Evolutionary conservation across 2,329 filamentous ascomycete species (phyloP), one percentile per base, ranked within the genome.

Genomic region (Aureobasidium leucospermi): DNA sequence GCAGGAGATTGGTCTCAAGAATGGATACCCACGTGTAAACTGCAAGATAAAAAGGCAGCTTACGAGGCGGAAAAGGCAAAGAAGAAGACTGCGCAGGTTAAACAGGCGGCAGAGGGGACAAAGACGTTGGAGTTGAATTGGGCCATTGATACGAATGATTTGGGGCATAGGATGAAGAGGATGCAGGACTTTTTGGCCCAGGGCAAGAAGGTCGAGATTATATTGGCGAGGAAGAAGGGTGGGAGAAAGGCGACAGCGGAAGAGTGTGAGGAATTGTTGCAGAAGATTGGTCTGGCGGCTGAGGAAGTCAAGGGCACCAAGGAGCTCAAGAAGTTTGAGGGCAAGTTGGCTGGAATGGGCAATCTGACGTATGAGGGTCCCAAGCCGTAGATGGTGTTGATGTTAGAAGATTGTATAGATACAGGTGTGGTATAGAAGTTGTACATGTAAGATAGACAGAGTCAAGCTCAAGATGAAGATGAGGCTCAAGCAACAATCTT

Each of bases 121-220:
- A 96, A 96, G 76, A 86, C 87, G 69, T 73, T 96, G n/a, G 92
- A 96, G 75, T 67, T 97, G 66, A 93, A 90, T 72, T 97, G 92
- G 92, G 85, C 87, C 36, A 95, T 96, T 67, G 85, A 85, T 62
- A 69, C 73, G 11, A 82, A 93, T 69, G 92, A 96, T 75, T 72
- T 96, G 56, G 75, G 75, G n/a, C 86, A 89, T 70, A 83, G 86
- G 69, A 70, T 94, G 71, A 81, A 81, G 67, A 83, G 85, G 74
- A 71, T 93, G 67, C 74, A 74, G 62, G 79, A 76, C 58, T 96
- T 96, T 69, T 69, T 96, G 69, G 76, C 71, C 8, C 89, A 90
- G 71, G 91, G 91, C 1, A 81, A 82, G 70, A 85, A 80, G 69
- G 90, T 96, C 19, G 87, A 94, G 70, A 69, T 96, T 10, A 67